Conservation (phyloP, 768 basidiomycete species). For the Chalciporus piperatus region DNA sequence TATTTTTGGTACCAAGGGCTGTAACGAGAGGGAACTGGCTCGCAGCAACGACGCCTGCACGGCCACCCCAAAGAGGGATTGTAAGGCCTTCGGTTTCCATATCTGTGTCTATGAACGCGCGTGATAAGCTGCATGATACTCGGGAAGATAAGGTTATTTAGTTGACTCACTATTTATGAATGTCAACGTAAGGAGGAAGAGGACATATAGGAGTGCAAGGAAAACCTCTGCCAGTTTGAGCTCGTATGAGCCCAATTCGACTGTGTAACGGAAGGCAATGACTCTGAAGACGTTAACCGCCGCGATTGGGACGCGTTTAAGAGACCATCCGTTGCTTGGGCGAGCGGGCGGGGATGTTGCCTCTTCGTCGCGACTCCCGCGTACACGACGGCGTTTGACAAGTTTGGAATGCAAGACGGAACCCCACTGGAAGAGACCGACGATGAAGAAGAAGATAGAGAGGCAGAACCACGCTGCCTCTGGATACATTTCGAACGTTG, state of each 20-base stretch:
- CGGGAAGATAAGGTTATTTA: neutral
- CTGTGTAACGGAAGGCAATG: conserved; percentile 45
- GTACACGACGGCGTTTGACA: neutral
- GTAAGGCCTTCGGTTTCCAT: conserved; percentile 7
- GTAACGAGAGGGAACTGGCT: conserved; percentile 43
- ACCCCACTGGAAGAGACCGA: conserved; percentile 29
- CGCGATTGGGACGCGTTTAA: conserved; percentile 37
- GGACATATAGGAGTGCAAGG: conserved; percentile 47
- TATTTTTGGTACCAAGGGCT: conserved; percentile 49
- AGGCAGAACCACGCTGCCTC: conserved; percentile 19
- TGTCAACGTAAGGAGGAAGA: conserved; percentile 42
- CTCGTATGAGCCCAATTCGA: conserved; percentile 43
- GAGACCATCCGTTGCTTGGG: conserved; percentile 33
- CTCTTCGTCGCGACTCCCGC: conserved; percentile 14
- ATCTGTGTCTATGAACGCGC: neutral
- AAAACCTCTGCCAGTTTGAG: conserved; percentile 42
- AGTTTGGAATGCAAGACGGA: conserved; percentile 23
- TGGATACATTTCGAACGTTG: neutral
- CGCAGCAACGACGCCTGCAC: conserved; percentile 31
- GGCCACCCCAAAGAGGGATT: conserved; percentile 26
- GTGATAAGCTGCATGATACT: neutral
- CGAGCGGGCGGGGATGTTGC: conserved; percentile 1
- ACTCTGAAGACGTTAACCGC: conserved; percentile 45
- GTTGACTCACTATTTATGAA: conserved; percentile 43
- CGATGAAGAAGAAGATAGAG: conserved; percentile 7